These are phyloP conservation scores for Diaporthe aspalathi DNA, from an alignment of 2,329 filamentous ascomycete genomes.

Conservation along the genomic window DNA sequence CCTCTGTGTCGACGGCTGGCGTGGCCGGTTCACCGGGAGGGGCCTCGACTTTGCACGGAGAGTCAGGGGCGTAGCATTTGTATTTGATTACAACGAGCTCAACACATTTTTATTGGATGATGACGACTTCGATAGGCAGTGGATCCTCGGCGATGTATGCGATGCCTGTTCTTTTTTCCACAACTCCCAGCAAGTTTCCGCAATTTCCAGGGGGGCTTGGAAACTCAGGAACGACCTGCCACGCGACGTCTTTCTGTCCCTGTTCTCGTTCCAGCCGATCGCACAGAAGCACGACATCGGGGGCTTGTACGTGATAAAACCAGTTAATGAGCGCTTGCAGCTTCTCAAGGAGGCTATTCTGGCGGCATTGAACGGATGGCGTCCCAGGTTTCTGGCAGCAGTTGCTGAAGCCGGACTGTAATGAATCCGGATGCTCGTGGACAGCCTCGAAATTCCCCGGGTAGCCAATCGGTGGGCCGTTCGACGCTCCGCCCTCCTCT, in stretches of 20 bases:
- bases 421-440: background rate
- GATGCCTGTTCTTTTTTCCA: background rate
- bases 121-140: background rate
- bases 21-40: background rate
- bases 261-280: background rate
- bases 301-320: background rate
- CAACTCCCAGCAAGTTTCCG: background rate
- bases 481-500: background rate
- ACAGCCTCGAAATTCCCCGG: no score
- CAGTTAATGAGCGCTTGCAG: fast-evolving
- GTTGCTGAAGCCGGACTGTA: background rate
- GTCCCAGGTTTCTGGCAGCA: background rate
- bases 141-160: no score
- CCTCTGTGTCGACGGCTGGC: background rate
- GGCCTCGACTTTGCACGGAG: background rate
- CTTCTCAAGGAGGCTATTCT: fast-evolving
- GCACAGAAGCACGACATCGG: background rate
- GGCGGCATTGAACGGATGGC: background rate
- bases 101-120: no score
- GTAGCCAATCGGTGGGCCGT: background rate
- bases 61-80: background rate
- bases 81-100: background rate
- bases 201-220: background rate
- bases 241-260: fast-evolving
- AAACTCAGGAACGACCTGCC: background rate